phyloP scores from a whole-genome alignment of 1,284 basidiomycete genomes.

The Cutaneotrichosporon mucoides region DNA sequence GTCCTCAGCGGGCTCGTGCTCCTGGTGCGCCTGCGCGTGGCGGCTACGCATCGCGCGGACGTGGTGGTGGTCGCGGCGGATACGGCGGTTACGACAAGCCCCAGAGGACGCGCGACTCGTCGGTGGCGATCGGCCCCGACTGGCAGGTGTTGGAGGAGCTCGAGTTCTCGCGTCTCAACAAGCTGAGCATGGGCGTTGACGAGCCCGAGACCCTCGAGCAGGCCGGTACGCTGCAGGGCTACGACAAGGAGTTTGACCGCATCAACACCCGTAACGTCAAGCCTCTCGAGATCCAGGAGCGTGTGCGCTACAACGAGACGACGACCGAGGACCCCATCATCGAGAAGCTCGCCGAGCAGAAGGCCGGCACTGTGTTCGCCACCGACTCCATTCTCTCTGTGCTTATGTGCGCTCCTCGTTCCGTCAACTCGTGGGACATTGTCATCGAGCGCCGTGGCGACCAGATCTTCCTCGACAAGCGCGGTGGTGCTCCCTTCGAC shows the following conservation, averaged over 20 bases:
- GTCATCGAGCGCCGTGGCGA: constrained; percentile 90
- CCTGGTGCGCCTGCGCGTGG: constrained; percentile 40
- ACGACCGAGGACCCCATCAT: constrained; percentile 97
- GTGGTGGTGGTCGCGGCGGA: constrained; percentile 61
- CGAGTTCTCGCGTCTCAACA: constrained; percentile 88
- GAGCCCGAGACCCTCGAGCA: constrained; percentile 78
- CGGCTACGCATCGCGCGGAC: constrained; percentile 34
- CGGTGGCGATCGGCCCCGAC: constrained; percentile 83
- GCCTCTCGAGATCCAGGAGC: constrained; percentile 85
- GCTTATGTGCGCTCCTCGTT: constrained; percentile 92
- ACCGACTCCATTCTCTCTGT: constrained; percentile 95
- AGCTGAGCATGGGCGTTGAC: constrained; percentile 87
- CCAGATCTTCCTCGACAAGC: constrained; percentile 95
- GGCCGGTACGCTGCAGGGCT: constrained; percentile 86
- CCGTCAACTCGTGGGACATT: constrained; percentile 99
- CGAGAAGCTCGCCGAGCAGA: constrained; percentile 74
- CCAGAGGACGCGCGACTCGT: constrained; percentile 86
- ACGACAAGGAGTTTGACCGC: constrained; percentile 94
- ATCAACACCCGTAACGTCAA: constrained; percentile 89
- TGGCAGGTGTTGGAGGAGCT: constrained; percentile 97
- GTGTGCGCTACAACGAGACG: constrained; percentile 94
- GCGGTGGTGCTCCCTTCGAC: constrained; percentile 94
- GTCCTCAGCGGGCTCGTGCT: constrained; percentile 25
- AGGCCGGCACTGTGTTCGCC: constrained; percentile 79
- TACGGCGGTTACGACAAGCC: constrained; percentile 95